These are phyloP conservation scores for Elongisporangium prolatum DNA, from an alignment of 352 stramenopile genomes.

Conservation along the genomic window DNA sequence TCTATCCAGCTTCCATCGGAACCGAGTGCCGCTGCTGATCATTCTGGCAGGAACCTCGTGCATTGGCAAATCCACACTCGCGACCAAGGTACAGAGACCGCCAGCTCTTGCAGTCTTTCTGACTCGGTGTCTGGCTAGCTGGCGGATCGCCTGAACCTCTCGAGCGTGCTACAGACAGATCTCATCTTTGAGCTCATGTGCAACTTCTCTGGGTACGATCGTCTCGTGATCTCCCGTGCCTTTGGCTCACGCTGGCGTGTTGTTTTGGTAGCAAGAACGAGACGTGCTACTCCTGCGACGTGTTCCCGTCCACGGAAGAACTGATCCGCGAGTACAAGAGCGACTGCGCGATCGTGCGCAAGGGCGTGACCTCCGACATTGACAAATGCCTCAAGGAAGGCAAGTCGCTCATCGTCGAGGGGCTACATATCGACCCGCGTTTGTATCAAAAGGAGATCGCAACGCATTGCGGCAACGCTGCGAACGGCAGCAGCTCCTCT, in stretches of 20 bases:
- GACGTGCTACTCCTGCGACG: constrained; percentile 57
- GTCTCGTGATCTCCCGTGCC: background rate
- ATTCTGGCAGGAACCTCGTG: constrained; percentile 79
- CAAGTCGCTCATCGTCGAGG: constrained; percentile 87
- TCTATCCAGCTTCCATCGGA: constrained; percentile 65
- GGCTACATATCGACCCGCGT: constrained; percentile 82
- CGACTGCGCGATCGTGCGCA: constrained; percentile 76
- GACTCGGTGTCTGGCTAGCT: constrained; percentile 42
- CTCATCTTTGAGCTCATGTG: constrained; percentile 90
- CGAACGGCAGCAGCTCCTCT: constrained; percentile 26
- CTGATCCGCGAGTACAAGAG: constrained; percentile 69
- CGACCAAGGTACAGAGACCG: constrained; percentile 58
- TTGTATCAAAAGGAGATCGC: constrained; percentile 76
- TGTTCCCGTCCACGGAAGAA: constrained; percentile 52
- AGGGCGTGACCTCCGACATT: constrained; percentile 81
- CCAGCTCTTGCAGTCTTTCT: no score
- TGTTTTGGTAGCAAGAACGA: constrained; percentile 36
- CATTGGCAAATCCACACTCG: constrained; percentile 82
- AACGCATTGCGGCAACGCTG: constrained; percentile 20
- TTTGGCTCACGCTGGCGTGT: background rate
- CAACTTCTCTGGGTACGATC: constrained; percentile 78
- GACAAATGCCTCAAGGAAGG: constrained; percentile 88
- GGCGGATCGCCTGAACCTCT: constrained; percentile 82
- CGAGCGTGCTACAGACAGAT: constrained; percentile 82
- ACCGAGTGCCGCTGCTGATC: constrained; percentile 79